A percentile compares a stretch with the other conserved stretches of the same genome.
These are phyloP conservation scores for Aspergillus sp. DNA, from an alignment of 2,329 filamentous ascomycete genomes.

Conservation along the genomic window DNA sequence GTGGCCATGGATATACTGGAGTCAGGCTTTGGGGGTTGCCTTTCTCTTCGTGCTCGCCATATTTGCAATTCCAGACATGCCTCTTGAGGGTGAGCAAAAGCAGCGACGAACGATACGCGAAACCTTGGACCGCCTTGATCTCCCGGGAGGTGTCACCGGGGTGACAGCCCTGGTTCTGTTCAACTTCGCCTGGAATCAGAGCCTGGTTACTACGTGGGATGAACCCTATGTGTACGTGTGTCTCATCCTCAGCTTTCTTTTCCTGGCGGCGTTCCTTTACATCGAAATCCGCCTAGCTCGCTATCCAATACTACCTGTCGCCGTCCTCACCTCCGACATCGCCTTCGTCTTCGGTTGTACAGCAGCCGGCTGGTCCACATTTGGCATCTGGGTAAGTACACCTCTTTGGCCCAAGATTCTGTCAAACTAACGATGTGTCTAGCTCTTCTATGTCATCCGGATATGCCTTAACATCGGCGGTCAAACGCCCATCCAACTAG, in stretches of 20 bases:
- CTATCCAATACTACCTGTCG: constrained; percentile 59
- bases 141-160: constrained; percentile 47
- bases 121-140: constrained; percentile 30
- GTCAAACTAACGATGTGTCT: constrained; percentile 27
- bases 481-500: constrained; percentile 1
- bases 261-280: constrained; percentile 57
- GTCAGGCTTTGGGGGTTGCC: constrained; percentile 40
- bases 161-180: constrained; percentile 60
- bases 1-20: constrained; percentile 57
- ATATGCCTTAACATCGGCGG: constrained; percentile 5
- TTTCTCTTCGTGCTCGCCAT: constrained; percentile 38
- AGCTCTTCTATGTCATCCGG: constrained; percentile 4
- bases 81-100: neutral
- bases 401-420: constrained; percentile 41
- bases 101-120: too few species aligned
- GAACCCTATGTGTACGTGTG: constrained; percentile 56
- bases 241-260: constrained; percentile 58
- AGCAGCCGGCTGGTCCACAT: constrained; percentile 56
- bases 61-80: constrained; percentile 23
- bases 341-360: constrained; percentile 59
- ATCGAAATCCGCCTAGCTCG: constrained; percentile 47
- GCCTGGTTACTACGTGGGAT: constrained; percentile 59
- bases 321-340: constrained; percentile 50
- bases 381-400: constrained; percentile 52
- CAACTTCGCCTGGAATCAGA: constrained; percentile 69